phyloP scores from a whole-genome alignment of 495 filamentous ascomycete genomes.

The Glarea lozoyensis region DNA sequence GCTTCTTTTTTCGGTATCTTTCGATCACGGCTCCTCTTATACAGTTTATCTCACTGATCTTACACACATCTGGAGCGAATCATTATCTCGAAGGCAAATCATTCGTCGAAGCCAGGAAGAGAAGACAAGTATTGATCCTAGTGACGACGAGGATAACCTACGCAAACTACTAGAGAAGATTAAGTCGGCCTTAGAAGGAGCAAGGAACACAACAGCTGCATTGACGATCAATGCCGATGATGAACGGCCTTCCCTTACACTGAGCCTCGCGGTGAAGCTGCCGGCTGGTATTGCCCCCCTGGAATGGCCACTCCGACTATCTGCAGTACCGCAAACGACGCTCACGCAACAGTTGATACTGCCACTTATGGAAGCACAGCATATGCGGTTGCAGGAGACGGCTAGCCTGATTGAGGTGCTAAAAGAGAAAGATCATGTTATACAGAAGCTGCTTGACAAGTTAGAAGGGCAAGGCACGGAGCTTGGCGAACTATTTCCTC shows the following conservation, averaged over 20 bases:
- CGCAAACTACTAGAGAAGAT: conserved; percentile 65
- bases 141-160: conserved; percentile 61
- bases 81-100: conserved; percentile 52
- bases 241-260: conserved; percentile 32
- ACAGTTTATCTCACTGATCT: conserved; percentile 74
- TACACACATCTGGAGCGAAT: conserved; percentile 75
- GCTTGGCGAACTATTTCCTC: conserved; percentile 60
- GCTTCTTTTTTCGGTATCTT: conserved; percentile 44
- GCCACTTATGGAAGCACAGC: conserved; percentile 55
- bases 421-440: conserved; percentile 70
- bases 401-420: conserved; percentile 48
- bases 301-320: conserved; percentile 56
- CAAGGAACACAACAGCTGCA: conserved; percentile 24
- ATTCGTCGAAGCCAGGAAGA: conserved; percentile 53
- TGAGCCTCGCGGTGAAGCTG: conserved; percentile 51
- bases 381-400: conserved; percentile 39
- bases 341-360: conserved; percentile 56
- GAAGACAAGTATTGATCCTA: conserved; percentile 77
- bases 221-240: conserved; percentile 12
- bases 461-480: conserved; percentile 62
- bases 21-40: conserved; percentile 40
- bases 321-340: conserved; percentile 40
- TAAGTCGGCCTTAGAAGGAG: conserved; percentile 46
- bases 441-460: conserved; percentile 68
- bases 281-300: conserved; percentile 61